These are phyloP conservation scores for Beauveria sp. DNA, from an alignment of 2,329 filamentous ascomycete species.

Conservation along the genomic window DNA sequence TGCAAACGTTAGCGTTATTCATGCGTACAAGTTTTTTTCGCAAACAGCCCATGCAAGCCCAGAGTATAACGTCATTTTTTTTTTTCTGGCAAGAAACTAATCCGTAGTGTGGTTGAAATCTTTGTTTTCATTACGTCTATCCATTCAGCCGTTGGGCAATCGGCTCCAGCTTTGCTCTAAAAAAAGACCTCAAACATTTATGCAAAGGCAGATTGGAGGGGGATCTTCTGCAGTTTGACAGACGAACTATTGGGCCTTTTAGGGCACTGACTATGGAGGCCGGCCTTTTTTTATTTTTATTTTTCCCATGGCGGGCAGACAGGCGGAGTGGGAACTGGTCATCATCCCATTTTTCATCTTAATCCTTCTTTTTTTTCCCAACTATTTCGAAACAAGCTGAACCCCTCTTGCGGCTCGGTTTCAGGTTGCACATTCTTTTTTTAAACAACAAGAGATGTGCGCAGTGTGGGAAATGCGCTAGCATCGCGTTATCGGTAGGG, in stretches of 20 bases:
- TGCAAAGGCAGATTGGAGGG: background rate
- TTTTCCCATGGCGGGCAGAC: too few species aligned
- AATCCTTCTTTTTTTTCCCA: background rate
- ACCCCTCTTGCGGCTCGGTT: background rate
- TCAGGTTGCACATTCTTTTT: slow-evolving; percentile 7
- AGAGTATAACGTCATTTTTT: background rate
- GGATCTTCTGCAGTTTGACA: background rate
- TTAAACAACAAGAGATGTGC: background rate
- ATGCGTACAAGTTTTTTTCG: background rate
- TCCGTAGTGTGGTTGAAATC: background rate
- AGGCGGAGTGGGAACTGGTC: too few species aligned
- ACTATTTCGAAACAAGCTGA: background rate
- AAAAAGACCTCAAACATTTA: background rate
- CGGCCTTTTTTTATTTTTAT: too few species aligned
- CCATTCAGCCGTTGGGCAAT: background rate
- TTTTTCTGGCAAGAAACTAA: too few species aligned
- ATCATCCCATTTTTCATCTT: slow-evolving; percentile 1
- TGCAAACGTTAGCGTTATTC: background rate
- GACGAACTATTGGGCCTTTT: background rate
- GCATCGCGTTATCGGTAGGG: background rate
- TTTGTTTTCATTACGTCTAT: background rate
- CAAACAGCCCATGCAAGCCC: background rate
- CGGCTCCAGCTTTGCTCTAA: background rate
- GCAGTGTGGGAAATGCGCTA: background rate
- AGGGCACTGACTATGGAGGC: background rate